Percentiles rank a stretch among this genome's conserved stretches.
These are phyloP conservation scores for Berkeleyomyces basicola DNA, from an alignment of 2,329 filamentous ascomycete genomes.

Conservation along the genomic window DNA sequence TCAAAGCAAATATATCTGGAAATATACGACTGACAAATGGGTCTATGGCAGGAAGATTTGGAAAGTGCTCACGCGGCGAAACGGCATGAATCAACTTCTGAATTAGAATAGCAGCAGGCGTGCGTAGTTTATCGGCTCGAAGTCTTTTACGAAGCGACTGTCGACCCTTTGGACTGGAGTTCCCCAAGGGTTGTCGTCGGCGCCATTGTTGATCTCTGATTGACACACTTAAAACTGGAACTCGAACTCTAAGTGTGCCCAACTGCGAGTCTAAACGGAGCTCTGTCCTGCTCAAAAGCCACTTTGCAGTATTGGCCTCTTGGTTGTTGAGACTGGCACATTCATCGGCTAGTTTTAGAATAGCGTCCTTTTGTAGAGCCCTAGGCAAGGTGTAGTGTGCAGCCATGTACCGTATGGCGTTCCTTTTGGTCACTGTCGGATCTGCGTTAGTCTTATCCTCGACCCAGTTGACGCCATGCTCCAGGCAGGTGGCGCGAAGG, in stretches of 20 bases:
- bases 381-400: conserved; percentile 41
- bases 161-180: background rate
- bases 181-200: background rate
- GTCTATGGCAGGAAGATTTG: conserved; percentile 28
- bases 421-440: conserved; percentile 58
- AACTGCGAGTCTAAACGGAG: background rate
- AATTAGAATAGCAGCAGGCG: conserved; percentile 29
- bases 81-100: conserved; percentile 34
- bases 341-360: conserved; percentile 43
- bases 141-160: background rate
- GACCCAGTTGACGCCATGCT: conserved; percentile 55
- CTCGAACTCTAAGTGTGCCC: background rate
- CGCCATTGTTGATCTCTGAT: background rate
- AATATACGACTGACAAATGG: conserved; percentile 32
- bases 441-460: conserved; percentile 76
- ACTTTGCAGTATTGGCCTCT: conserved; percentile 35
- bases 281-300: conserved; percentile 22
- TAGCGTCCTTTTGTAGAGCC: conserved; percentile 48
- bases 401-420: conserved; percentile 53
- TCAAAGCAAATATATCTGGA: conserved; percentile 24
- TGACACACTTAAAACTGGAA: background rate
- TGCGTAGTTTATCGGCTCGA: background rate
- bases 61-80: conserved; percentile 30
- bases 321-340: conserved; percentile 28
- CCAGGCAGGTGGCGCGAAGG: conserved; percentile 57